Evolutionary conservation across 495 filamentous ascomycete genomes (phyloP), one percentile per base, ranked within the genome.

Genomic region (Penicillium alfredii): DNA sequence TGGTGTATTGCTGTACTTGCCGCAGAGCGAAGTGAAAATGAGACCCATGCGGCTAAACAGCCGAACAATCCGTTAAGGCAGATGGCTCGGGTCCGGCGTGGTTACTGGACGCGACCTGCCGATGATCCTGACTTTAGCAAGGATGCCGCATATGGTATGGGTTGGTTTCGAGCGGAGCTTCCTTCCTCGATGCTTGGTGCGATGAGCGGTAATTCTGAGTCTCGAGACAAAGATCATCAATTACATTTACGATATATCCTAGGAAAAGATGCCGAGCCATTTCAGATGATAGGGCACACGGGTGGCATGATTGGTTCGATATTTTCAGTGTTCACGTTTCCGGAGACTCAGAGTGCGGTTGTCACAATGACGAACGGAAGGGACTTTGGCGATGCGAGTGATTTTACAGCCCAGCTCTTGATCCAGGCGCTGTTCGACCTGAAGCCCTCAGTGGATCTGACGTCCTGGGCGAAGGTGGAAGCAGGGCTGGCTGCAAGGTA

Each of bases 361-460:
- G 37, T 44, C 6, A 35, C 33, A 8, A 19, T 47, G 27, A 32
- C 40, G 10, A 53, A 53, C 37, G 37, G 35, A 6, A 26, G 40
- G 20, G 36, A 24, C 15, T 37, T 37, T 23, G 44, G 44, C 13
- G 49, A 53, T 24, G 49, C 44, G 5, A 41, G 31, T 20, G 49
- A 53, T 14, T 45, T 40, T 21, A 30, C 33, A 8, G 40, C 44
- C 4, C 49, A 44, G 28, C 14, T 45, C 6, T 22, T 53, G 28
- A 32, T 45, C 4, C 49, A 53, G 25, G 33, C 36, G 4, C 39
- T 53, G 8, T 48, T 53, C 21, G 45, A 42, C 7, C 25, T 45
- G 32, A 38, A 30, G 19, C 49, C 49, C 4, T 13, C 1, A 9
- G 27, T 47, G n/a, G 39, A 44, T 20, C 14, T 38, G 14, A 27